A percentile compares a stretch with the other conserved stretches of the same genome.
Conservation (phyloP, 129 eudicot genomes). For the Chrysanthemum lavandulifolium region DNA sequence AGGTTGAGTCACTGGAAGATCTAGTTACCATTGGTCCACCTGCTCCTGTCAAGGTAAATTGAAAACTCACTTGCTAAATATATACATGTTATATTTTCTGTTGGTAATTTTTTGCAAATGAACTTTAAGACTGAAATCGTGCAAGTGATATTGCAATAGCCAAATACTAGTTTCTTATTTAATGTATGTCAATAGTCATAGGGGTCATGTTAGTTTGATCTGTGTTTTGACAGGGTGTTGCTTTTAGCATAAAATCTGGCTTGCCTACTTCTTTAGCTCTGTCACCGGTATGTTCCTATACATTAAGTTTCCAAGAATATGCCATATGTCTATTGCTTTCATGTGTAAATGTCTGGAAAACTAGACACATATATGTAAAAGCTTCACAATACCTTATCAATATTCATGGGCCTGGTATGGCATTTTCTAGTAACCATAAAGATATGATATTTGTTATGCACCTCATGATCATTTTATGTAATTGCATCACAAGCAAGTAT, state of each 20-base stretch:
- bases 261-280: conserved; percentile 46
- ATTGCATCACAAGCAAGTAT: not conserved
- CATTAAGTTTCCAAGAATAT: conserved; percentile 14
- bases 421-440: not conserved
- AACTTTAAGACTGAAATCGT: conserved; percentile 5
- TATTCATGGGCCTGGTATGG: not conserved
- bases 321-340: conserved; percentile 3
- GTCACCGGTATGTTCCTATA: conserved; percentile 51
- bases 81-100: not conserved
- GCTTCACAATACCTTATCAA: not conserved
- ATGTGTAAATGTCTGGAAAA: not conserved
- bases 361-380: not conserved
- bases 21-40: conserved; percentile 60
- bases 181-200: not conserved
- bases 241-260: conserved; percentile 53
- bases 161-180: not conserved
- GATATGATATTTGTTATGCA: not conserved
- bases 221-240: conserved; percentile 59
- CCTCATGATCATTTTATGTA: not conserved
- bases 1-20: conserved; percentile 71
- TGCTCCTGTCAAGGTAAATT: conserved; percentile 51
- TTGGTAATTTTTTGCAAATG: not conserved
- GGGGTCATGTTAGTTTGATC: conserved; percentile 3
- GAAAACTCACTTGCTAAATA: conserved; percentile 7
- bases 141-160: conserved; percentile 3